Base-by-base conservation (phyloP, 1,284 basidiomycete genomes). In the Pseudozyma thailandica region DNA sequence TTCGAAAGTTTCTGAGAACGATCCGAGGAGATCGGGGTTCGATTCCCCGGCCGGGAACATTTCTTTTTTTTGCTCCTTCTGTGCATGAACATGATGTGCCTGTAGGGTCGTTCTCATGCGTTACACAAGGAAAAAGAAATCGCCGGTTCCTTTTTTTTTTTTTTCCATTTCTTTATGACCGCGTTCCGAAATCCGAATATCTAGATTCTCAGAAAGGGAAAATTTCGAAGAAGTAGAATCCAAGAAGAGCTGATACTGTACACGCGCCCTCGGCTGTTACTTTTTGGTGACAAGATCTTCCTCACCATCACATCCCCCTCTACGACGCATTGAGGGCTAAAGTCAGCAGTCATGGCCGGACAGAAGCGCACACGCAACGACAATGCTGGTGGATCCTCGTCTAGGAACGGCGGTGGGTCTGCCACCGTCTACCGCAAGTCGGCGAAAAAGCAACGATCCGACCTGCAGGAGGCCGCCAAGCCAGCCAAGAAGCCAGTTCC, bases 361-460 rank as follows among this genome's bases (percentile, higher is more conserved):
- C 65, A 62, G 27, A 69, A 69, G 27, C 59, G 65, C 21, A 18
- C 43, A 5, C 18, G 65, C 39, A 26, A 45, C 21, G 50, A 50
- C 42, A 49, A 45, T n/a, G 51, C 18, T 12, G 42, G 41, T 10
- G 30, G 51, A 13, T 27, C 46, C 48, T 50, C 56, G 20, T 33
- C 25, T n/a, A 35, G 49, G 15, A 30, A 41, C 18, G 39, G 44
- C 27, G n/a, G 47, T 3, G 59, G 48, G 0, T 51, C 70, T 21
- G 74, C 70, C 2, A 73, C 66, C n/a, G 71, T 73, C 39, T 76
- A 71, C 48, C 74, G 71, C 43, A 73, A 73, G 31, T 73, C 71
- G 18, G 63, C 63, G 10, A 73, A 73, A 30, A 76, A 76, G 56
- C 62, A 64, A 46, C 50, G 71, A 9, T 59, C 63, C 2, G 73